Percentiles rank a stretch among this genome's conserved stretches.
Evolutionary conservation across 2,329 filamentous ascomycete genomes (phyloP).

Genomic region (Kalaharituber pfeilii): DNA sequence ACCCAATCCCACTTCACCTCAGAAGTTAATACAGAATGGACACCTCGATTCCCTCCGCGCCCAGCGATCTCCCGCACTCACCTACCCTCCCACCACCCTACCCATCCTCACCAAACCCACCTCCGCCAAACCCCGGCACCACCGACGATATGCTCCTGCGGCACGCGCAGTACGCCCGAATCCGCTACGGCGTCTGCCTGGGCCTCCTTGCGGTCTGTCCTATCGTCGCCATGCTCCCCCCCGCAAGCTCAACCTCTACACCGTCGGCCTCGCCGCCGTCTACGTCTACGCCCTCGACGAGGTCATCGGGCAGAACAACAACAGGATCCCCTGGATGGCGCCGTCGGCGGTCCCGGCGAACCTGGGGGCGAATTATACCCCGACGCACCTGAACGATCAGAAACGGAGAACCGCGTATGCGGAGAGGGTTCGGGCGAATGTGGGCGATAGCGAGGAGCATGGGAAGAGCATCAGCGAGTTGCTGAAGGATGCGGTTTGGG

Average conservation of each 20-base stretch:
- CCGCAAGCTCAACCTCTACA: slow-evolving; percentile 45
- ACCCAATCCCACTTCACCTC: too few species aligned
- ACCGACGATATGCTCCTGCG: slow-evolving; percentile 12
- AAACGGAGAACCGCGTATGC: neutral
- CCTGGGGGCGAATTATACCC: neutral
- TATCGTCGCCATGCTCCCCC: slow-evolving; percentile 38
- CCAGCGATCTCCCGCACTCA: neutral
- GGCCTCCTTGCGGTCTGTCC: slow-evolving; percentile 37
- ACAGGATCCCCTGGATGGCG: neutral
- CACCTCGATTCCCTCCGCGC: neutral
- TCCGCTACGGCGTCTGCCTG: slow-evolving; percentile 33
- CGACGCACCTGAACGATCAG: neutral
- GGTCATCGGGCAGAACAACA: slow-evolving; percentile 21
- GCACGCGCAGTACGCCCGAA: slow-evolving; percentile 21
- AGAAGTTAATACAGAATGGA: too few species aligned
- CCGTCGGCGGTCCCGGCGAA: neutral
- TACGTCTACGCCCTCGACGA: slow-evolving; percentile 36
- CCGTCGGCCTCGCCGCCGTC: slow-evolving; percentile 34
- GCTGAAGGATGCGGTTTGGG: too few species aligned
- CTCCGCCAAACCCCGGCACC: slow-evolving; percentile 5
- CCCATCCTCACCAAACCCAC: neutral
- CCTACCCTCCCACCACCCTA: neutral
- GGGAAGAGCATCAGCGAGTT: too few species aligned
- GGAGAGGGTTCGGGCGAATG: neutral
- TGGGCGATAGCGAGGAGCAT: neutral